Percentiles rank a stretch among this genome's conserved stretches.
Conservation (phyloP, 2,329 filamentous ascomycete species). For the Aspergillus quadrilineatus region DNA sequence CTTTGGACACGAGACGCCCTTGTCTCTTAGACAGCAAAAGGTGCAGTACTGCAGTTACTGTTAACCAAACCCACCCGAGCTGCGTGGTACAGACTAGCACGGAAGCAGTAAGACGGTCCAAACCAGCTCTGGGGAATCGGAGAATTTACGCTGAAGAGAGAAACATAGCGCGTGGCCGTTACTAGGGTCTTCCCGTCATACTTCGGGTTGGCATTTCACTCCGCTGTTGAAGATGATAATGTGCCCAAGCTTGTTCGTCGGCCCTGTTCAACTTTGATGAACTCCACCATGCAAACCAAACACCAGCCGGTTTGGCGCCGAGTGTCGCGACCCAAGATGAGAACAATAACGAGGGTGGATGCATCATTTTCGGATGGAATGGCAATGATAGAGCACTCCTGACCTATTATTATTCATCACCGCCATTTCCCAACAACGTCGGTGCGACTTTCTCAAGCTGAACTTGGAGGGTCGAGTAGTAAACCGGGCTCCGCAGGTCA, state of each 20-base stretch:
- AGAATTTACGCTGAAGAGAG: constrained; percentile 15
- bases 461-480: neutral
- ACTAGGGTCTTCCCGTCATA: constrained; percentile 10
- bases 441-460: neutral
- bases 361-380: constrained; percentile 14
- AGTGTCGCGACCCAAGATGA: constrained; percentile 4
- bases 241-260: constrained; percentile 3
- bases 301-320: constrained; percentile 9
- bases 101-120: constrained; percentile 4
- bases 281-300: constrained; percentile 20
- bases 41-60: no score
- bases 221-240: neutral
- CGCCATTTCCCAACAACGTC: neutral
- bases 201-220: neutral
- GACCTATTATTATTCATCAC: constrained; percentile 1
- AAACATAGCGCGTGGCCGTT: constrained; percentile 9
- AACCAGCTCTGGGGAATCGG: constrained; percentile 8
- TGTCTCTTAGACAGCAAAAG: neutral
- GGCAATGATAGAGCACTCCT: neutral
- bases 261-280: neutral
- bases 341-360: constrained; percentile 15
- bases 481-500: neutral
- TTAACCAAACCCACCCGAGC: neutral
- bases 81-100: constrained; percentile 10
- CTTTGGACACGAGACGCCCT: neutral